These are phyloP conservation scores for Claviceps monticola DNA, from an alignment of 2,329 filamentous ascomycete genomes.

Conservation along the genomic window DNA sequence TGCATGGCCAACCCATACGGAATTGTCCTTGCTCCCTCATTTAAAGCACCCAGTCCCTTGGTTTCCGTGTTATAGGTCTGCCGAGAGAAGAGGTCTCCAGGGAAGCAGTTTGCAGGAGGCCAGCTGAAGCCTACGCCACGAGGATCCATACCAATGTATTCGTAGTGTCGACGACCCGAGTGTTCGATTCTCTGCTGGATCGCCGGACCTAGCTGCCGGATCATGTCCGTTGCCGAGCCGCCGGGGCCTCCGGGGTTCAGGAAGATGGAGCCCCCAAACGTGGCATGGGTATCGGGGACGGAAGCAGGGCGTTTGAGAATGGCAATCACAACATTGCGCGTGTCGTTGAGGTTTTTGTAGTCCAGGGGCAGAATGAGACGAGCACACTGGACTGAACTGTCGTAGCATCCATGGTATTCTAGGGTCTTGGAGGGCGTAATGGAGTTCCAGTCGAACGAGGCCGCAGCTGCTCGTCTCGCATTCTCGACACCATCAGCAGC, in stretches of 20 bases:
- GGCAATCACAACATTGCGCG: constrained; percentile 19
- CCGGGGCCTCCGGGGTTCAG: constrained; percentile 27
- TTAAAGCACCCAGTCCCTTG: neutral
- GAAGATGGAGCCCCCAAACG: constrained; percentile 23
- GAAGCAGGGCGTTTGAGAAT: constrained; percentile 24
- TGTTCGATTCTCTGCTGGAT: constrained; percentile 17
- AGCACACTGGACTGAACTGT: constrained; percentile 21
- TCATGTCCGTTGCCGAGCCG: constrained; percentile 17
- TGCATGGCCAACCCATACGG: constrained; percentile 4
- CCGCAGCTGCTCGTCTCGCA: neutral
- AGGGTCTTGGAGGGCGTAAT: constrained; percentile 9
- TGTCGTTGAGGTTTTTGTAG: constrained; percentile 17
- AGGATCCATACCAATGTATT: constrained; percentile 28
- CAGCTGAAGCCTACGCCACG: constrained; percentile 16
- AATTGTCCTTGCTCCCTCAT: neutral
- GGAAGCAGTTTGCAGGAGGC: constrained; percentile 6
- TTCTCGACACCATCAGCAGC: neutral
- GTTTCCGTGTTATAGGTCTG: neutral
- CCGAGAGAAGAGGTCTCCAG: constrained; percentile 9
- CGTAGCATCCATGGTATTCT: constrained; percentile 20
- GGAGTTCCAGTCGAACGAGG: constrained; percentile 6
- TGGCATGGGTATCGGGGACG: constrained; percentile 19
- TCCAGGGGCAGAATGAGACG: constrained; percentile 27
- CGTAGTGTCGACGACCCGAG: constrained; percentile 15
- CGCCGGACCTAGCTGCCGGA: constrained; percentile 11